These are phyloP conservation scores for Monilinia laxa DNA, from an alignment of 2,329 filamentous ascomycete genomes.

Conservation along the genomic window DNA sequence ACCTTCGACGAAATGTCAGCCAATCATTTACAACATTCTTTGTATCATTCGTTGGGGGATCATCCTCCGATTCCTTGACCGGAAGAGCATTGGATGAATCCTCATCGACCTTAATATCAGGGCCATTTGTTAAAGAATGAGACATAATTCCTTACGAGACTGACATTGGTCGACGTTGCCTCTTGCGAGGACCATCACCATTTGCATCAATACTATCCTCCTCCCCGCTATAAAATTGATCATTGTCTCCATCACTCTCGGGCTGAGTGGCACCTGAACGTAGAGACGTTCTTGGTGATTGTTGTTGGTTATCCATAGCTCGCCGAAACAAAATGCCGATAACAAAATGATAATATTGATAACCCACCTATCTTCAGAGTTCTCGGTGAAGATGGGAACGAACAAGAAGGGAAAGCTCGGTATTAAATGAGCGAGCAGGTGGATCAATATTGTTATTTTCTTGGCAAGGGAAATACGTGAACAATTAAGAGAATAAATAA, in stretches of 20 bases:
- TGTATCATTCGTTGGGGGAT: conserved; percentile 15
- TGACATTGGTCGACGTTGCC: conserved; percentile 47
- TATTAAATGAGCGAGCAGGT: conserved; percentile 30
- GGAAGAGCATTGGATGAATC: conserved; percentile 27
- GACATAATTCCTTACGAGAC: conserved; percentile 48
- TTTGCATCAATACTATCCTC: conserved; percentile 40
- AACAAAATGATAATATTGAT: conserved; percentile 4
- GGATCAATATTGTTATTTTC: not conserved
- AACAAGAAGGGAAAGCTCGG: conserved; percentile 26
- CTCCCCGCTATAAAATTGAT: conserved; percentile 34
- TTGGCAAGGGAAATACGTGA: not conserved
- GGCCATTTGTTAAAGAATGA: conserved; percentile 30
- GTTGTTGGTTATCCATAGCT: conserved; percentile 38
- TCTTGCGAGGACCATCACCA: conserved; percentile 44
- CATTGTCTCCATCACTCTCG: conserved; percentile 40
- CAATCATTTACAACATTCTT: conserved; percentile 33
- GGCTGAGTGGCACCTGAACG: conserved; percentile 34
- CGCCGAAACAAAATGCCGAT: conserved; percentile 13
- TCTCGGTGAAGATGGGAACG: conserved; percentile 38
- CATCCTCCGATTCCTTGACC: conserved; percentile 27
- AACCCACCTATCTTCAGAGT: conserved; percentile 21
- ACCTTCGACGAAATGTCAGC: conserved; percentile 49
- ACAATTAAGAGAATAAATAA: not conserved
- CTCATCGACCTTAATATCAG: conserved; percentile 18
- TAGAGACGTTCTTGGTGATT: conserved; percentile 34